phyloP scores from a whole-genome alignment of 1,139 yeast species.

The Saccharomyces pastorianus region DNA sequence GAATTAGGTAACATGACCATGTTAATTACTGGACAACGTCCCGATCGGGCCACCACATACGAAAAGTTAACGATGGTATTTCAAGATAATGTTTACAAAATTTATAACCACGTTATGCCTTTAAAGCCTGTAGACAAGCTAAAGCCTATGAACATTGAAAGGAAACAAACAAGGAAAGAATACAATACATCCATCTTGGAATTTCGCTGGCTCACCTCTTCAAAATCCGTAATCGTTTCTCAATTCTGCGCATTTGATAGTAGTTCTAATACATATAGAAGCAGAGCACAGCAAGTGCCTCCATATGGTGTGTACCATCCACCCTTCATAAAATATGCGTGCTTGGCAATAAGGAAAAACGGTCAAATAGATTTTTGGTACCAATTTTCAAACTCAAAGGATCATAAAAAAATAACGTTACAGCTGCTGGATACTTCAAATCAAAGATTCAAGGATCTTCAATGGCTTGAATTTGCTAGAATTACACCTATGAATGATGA shows the following conservation, averaged over 20 bases:
- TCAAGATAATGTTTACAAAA: conserved; percentile 31
- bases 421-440: conserved; percentile 22
- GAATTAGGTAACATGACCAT: conserved; percentile 31
- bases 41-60: conserved; percentile 30
- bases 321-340: conserved; percentile 32
- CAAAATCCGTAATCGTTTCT: conserved; percentile 27
- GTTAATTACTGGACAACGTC: conserved; percentile 30
- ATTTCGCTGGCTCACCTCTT: conserved; percentile 31
- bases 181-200: conserved; percentile 27
- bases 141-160: conserved; percentile 16
- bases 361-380: conserved; percentile 33
- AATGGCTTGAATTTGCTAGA: conserved; percentile 29
- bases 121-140: conserved; percentile 8
- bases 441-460: conserved; percentile 24
- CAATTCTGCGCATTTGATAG: conserved; percentile 29
- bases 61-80: conserved; percentile 30
- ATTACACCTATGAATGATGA: conserved; percentile 30
- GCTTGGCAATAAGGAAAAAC: conserved; percentile 29
- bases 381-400: conserved; percentile 33
- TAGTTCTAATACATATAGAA: conserved; percentile 23
- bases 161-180: conserved; percentile 29
- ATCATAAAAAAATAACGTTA: conserved; percentile 30
- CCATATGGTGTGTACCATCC: conserved; percentile 32
- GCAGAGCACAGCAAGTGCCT: conserved; percentile 29
- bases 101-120: conserved; percentile 27